Base-by-base conservation (phyloP, 2,329 filamentous ascomycete genomes). In the Pseudopyricularia cyperi region DNA sequence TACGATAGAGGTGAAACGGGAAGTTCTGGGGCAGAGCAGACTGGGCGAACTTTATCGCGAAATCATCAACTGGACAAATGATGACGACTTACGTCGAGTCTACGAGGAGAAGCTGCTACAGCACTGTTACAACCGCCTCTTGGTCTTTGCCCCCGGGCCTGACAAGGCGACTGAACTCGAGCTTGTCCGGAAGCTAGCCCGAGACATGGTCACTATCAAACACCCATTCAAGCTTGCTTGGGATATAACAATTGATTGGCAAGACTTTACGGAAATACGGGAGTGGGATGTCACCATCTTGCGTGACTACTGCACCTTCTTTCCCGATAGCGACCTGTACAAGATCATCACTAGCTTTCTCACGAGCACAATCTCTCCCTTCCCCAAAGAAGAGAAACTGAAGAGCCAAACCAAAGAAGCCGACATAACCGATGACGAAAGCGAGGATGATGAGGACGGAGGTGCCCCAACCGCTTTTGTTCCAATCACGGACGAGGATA, bases 151-250 rank as follows among this genome's bases (percentile, higher is more conserved):
- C 1, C 39, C 24, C n/a, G 80, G 83, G 3, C 65, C 70, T 3
- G 71, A 82, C 53, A 97, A 97, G 66, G 63, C 69, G 1, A 67
- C 72, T 17, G 89, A 94, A 65, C 78, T 87, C 26, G 71, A 80
- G 34, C 82, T 85, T 56, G 84, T 95, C 0, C 68, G 85, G 60
- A 83, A 85, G 54, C 71, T 93, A 51, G 89, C 91, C 1, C 81
- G 83, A 56, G 93, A 91, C 55, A 95, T 98, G 87, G 91, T 98
- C 55, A 87, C 95, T 54, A 93, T 98, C 64, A 90, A 91, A 60
- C 89, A 97, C 59, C 87, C 89, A 0, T 95, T 85, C 67, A 80
- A 84, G 56, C 74, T 94, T 15, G 93, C 93, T 0, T 98, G 94
- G 94, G 85, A 89, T 60, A 84, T 96, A 55, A 78, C 86, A 30